phyloP scores from a whole-genome alignment of 2,329 filamentous ascomycete genomes.

The Corniculantispora saksenae region DNA sequence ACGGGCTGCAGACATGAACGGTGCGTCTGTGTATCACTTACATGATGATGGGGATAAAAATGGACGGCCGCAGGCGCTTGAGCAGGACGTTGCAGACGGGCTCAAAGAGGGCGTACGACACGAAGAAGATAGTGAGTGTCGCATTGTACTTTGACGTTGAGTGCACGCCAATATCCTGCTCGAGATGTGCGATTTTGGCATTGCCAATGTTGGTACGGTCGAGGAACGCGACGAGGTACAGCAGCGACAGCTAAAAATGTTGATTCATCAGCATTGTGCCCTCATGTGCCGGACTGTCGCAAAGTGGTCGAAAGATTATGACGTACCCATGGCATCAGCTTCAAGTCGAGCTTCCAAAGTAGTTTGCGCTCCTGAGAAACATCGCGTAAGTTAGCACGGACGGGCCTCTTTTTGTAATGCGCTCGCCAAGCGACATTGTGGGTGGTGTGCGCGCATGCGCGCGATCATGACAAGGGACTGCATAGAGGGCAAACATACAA shows the following conservation, averaged over 20 bases:
- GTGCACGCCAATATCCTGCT: constrained; percentile 59
- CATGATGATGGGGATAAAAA: constrained; percentile 85
- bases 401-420: neutral
- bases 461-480: neutral
- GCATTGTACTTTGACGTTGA: constrained; percentile 68
- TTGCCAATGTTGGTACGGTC: constrained; percentile 77
- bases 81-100: constrained; percentile 77
- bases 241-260: constrained; percentile 56
- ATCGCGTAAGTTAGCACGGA: neutral
- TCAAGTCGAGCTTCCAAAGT: constrained; percentile 61
- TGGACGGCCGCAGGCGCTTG: constrained; percentile 71
- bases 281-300: too few species aligned
- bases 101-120: constrained; percentile 81
- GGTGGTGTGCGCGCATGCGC: neutral
- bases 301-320: neutral
- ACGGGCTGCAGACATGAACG: neutral
- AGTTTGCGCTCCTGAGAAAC: constrained; percentile 58
- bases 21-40: constrained; percentile 39
- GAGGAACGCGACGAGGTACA: constrained; percentile 75
- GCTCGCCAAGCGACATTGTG: neutral
- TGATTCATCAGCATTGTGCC: neutral
- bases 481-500: constrained; percentile 47
- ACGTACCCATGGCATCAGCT: constrained; percentile 60
- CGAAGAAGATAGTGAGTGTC: constrained; percentile 80
- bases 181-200: constrained; percentile 60